Evolutionary conservation across 108 stramenopile species (phyloP).

Genomic region (Epipyxis sp.): DNA sequence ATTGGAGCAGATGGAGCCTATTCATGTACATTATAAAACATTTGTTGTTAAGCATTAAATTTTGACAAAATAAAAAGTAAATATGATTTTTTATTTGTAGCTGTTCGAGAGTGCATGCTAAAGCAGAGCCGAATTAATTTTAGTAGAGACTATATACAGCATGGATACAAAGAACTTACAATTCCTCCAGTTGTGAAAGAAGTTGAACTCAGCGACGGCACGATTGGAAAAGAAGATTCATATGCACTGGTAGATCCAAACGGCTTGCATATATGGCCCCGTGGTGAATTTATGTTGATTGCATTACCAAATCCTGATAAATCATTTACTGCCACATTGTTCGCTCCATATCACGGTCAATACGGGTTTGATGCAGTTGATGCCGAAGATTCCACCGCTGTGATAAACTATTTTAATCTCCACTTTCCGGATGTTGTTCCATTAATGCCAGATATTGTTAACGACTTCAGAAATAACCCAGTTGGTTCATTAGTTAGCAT

Average conservation of each 20-base stretch:
- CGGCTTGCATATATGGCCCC: constrained; percentile 49
- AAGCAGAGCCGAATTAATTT: constrained; percentile 18
- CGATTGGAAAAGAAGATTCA: neutral
- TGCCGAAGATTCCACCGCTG: neutral
- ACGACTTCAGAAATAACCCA: constrained; percentile 63
- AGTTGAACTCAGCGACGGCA: no score
- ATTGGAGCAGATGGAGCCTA: constrained; percentile 71
- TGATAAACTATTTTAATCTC: constrained; percentile 54
- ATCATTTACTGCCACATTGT: constrained; percentile 49
- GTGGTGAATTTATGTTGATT: constrained; percentile 47
- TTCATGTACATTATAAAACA: no score
- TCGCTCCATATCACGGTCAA: constrained; percentile 26
- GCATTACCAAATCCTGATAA: constrained; percentile 45
- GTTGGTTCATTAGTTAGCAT: constrained; percentile 59
- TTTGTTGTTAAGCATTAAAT: no score
- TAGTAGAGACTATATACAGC: constrained; percentile 34
- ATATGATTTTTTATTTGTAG: no score
- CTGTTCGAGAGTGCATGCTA: constrained; percentile 57
- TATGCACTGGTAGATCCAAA: constrained; percentile 19
- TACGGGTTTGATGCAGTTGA: constrained; percentile 25
- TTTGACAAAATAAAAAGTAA: no score
- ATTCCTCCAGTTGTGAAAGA: constrained; percentile 52
- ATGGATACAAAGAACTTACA: constrained; percentile 65
- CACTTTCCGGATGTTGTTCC: constrained; percentile 60
- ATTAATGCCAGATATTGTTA: constrained; percentile 59